Conservation (phyloP, 352 stramenopile species). For the Globisporangium carolinianum region DNA sequence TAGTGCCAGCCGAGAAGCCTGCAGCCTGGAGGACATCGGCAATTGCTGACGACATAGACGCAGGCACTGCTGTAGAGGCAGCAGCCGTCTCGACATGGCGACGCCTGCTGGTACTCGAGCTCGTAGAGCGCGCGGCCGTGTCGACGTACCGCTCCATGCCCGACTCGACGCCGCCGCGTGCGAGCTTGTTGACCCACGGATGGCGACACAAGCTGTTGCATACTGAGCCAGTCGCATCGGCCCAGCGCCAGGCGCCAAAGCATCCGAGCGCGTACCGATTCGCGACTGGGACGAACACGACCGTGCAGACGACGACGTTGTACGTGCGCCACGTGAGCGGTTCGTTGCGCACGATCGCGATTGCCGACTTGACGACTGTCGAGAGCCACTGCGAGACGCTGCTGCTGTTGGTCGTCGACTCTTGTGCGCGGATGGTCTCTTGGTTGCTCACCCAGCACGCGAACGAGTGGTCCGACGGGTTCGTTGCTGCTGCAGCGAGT, state of each 20-base stretch:
- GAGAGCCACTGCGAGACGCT: constrained; percentile 61
- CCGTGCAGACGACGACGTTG: constrained; percentile 55
- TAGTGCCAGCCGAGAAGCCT: neutral
- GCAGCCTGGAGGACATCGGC: constrained; percentile 11
- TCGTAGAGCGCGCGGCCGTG: neutral
- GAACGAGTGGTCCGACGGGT: constrained; percentile 68
- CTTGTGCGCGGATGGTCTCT: constrained; percentile 42
- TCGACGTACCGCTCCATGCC: constrained; percentile 41
- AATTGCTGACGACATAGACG: constrained; percentile 1
- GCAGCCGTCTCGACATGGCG: neutral
- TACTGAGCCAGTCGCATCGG: constrained; percentile 38
- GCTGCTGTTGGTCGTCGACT: constrained; percentile 14
- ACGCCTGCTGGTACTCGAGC: neutral
- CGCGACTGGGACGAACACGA: constrained; percentile 53
- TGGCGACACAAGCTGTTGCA: constrained; percentile 33
- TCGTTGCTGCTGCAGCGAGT: constrained; percentile 32
- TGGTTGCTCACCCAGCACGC: constrained; percentile 56
- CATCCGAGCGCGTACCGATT: constrained; percentile 61
- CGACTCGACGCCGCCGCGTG: constrained; percentile 39
- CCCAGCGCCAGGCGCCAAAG: constrained; percentile 70
- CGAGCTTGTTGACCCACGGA: constrained; percentile 39
- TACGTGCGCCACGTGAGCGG: constrained; percentile 51
- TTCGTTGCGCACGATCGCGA: constrained; percentile 57
- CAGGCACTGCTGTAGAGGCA: neutral
- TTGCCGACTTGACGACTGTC: constrained; percentile 61